Base-by-base conservation (phyloP, 805 yeast genomes). In the Candida maris region DNA sequence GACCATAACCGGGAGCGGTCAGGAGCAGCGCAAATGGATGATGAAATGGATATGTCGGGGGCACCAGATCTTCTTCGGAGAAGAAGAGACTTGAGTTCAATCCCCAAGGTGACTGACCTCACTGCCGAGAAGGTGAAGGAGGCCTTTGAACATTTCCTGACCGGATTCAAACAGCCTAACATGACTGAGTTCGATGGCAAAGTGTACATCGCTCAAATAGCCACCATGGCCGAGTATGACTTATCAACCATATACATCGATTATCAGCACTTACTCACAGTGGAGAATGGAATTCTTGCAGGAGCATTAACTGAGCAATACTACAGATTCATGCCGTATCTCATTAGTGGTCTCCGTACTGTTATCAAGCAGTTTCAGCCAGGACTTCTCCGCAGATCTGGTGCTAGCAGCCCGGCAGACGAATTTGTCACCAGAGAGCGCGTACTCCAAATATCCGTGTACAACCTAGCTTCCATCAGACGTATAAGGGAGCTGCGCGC, bases 121-220 rank as follows among this genome's bases (percentile, higher is more conserved):
- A 87, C 96, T 3, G 97, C 96, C 41, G 97, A 89, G 57, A 86
- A 86, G 49, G 97, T 93, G 13, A 76, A 91, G 29, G 96, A 87
- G 59, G 79, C 89, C 12, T 91, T 93, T 59, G 96, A 89, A 58
- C 77, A 73, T 46, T 91, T 91, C 54, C 62, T 91, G 38, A 84
- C 79, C 53, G 83, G 76, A 21, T 91, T 69, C 54, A 64, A 65
- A 3, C 75, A 74, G 30, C 65, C 61, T 6, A 57, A 65, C 15
- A 53, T 58, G 25, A 57, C 64, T 15, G 63, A 64, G 36, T 71
- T 65, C 59, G 65, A 62, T 29, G 85, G 85, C 3, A 72, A 66
- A 40, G 69, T 79, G 21, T 91, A 91, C 56, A 54, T 89, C 36
- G 79, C 83, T 7, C 96, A 87, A 60, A 74, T 93, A 37, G 81